phyloP scores from a whole-genome alignment of 139 green algal genomes.

The Picochlorum sp. region DNA sequence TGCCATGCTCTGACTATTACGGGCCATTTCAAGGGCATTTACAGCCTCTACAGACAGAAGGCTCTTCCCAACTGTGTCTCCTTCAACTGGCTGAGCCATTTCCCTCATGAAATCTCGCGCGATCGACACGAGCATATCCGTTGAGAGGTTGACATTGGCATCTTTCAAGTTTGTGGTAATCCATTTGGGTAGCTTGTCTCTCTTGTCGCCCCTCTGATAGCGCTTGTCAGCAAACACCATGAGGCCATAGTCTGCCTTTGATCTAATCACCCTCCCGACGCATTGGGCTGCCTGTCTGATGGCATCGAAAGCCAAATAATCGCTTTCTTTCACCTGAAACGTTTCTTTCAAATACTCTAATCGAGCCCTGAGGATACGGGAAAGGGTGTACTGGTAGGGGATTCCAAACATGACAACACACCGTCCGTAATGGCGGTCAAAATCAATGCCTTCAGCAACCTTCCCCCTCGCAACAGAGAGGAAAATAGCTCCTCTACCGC shows the following conservation, averaged over 20 bases:
- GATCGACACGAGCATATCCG: slow-evolving; percentile 90
- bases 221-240: slow-evolving; percentile 53
- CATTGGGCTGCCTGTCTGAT: slow-evolving; percentile 95
- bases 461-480: slow-evolving; percentile 64
- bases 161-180: slow-evolving; percentile 87
- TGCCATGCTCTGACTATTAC: background rate
- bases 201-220: slow-evolving; percentile 96
- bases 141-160: slow-evolving; percentile 88
- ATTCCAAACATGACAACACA: slow-evolving; percentile 97
- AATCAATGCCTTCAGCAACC: slow-evolving; percentile 98
- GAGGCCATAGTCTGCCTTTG: slow-evolving; percentile 83
- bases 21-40: slow-evolving; percentile 44
- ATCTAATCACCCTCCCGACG: slow-evolving; percentile 95
- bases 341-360: slow-evolving; percentile 92
- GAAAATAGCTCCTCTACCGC: slow-evolving; percentile 90
- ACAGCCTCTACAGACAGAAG: slow-evolving; percentile 65
- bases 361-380: slow-evolving; percentile 68
- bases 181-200: slow-evolving; percentile 90
- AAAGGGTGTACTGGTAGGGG: slow-evolving; percentile 91
- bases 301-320: slow-evolving; percentile 97
- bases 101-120: slow-evolving; percentile 84
- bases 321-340: slow-evolving; percentile 82
- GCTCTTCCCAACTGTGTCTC: slow-evolving; percentile 43
- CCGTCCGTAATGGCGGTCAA: slow-evolving; percentile 87
- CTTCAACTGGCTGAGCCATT: slow-evolving; percentile 86